Base-by-base conservation (phyloP, 2,329 filamentous ascomycete genomes). In the Exutisphaerella laricina region DNA sequence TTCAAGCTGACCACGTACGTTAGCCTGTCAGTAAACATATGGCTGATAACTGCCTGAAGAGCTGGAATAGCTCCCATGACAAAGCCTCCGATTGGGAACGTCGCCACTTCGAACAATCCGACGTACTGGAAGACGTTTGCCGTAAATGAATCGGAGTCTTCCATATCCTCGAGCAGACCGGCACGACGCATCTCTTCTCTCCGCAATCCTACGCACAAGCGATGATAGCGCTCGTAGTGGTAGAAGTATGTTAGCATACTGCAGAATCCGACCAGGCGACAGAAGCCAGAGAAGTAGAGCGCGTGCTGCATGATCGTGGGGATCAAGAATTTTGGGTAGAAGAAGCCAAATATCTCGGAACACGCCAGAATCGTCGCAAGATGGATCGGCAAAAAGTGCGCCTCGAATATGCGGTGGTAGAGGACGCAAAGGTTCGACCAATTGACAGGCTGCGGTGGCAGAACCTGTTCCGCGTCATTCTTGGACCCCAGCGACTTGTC, bases 1-100 rank as follows among this genome's bases (percentile, higher is more conserved):
- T 86, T 87, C 64, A 80, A 79, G 67, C 80, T 85, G 56, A 87
- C 82, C 0, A 79, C 76, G 63, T 87, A 87, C 8, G 82, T 79
- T 52, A 87, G 61, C 43, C 83, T 72, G 23, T 81, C 68, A 0
- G 79, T 84, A 75, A 80, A 86, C 57, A 86, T 78, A 59, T 87
- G 83, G 57, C 73, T 77, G 41, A 85, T 64, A 50, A 83, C 77
- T 2, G 83, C 83, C 50, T 85, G 80, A 4, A 80, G 70, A 31
- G 79, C 78, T 0, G 83, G 83, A 13, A 85, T 74, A 0, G 80
- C 75, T 13, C 82, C 82, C 54, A 80, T 86, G 2, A 85, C 53
- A 1, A 81, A 80, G 4, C 81, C 82, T 7, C 84, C 79, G 7
- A 85, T 59, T 0, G 82, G 82, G 17, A 84, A 80, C 57, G 80